Percentiles rank a stretch among this genome's conserved stretches.
Evolutionary conservation across 2,329 filamentous ascomycete species (phyloP).

Genomic region (Ophiostoma piceae): DNA sequence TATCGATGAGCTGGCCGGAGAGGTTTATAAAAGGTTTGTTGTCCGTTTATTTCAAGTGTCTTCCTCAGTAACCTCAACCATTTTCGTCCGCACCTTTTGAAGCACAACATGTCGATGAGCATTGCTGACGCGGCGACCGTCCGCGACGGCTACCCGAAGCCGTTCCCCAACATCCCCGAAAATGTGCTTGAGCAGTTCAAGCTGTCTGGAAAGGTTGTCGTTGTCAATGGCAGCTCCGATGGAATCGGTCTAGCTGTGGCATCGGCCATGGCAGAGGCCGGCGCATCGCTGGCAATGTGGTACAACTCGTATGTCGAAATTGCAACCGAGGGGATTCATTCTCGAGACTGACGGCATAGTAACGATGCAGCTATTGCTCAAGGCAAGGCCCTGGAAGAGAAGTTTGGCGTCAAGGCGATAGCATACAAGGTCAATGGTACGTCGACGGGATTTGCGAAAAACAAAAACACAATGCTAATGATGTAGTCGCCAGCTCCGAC

Average conservation of each 20-base stretch:
- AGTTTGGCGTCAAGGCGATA: not conserved
- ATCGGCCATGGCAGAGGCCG: slow-evolving; percentile 13
- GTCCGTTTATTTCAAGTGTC: not conserved
- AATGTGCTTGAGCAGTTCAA: slow-evolving; percentile 10
- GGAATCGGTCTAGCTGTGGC: slow-evolving; percentile 13
- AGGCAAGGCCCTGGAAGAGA: not conserved
- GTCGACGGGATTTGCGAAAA: not conserved
- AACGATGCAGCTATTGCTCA: not conserved
- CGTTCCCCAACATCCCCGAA: not conserved
- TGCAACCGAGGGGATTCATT: too few relatives aligned
- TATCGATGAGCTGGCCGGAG: not conserved
- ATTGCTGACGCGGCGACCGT: not conserved
- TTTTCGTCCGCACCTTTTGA: not conserved
- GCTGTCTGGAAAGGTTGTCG: not conserved
- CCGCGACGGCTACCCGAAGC: slow-evolving; percentile 1
- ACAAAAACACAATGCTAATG: not conserved
- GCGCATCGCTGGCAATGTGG: slow-evolving; percentile 13
- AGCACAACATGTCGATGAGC: slow-evolving; percentile 1
- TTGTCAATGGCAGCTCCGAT: slow-evolving; percentile 9
- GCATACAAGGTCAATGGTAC: not conserved
- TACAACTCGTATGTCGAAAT: slow-evolving; percentile 11
- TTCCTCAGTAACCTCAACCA: not conserved
- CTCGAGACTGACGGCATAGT: too few relatives aligned
- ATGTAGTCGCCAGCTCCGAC: slow-evolving; percentile 36
- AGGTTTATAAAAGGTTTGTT: not conserved